Evolutionary conservation across 495 filamentous ascomycete species (phyloP), one percentile per base, ranked within the genome.

Genomic region (Mytilinidion resinicola): DNA sequence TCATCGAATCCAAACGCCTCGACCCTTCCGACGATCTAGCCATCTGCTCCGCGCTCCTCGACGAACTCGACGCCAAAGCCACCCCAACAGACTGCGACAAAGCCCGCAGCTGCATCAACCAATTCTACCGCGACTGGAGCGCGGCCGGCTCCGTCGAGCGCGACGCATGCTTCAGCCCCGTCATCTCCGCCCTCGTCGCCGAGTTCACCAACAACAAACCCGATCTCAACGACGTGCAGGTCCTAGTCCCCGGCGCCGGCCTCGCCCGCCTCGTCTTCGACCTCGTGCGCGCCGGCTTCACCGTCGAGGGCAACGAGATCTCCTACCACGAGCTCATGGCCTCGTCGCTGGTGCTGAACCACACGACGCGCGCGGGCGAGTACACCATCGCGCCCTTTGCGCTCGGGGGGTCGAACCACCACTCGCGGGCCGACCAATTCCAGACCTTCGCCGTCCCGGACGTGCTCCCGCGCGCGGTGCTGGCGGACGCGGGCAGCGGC

Each of bases 81-180:
- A 76, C 36, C 82, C 90, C 19, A 73, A 59, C 20, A 1, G 59
- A 66, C 34, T 64, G 95, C 48, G 90, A 93, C 64, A 99, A 96
- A 71, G 93, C 91, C 15, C 80, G 87, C 60, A 92, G 88, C 51
- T 96, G 90, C 7, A 77, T 99, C 50, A 80, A 90, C 19, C 93
- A 99, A 68, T 88, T 99, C 66, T 96, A 90, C 68, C 88, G 93
- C 6, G 93, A 99, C 70, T 99, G 93, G 93, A 90, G 88, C 41
- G 78, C 77, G 9, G 91, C 88, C 64, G 93, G 92, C 3, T 72
- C 69, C 17, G 54, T 68, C 0, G 93, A 99, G 73, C 78, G 95
- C 5, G 74, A 81, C 4, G 83, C 82, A 9, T 91, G 85, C 70
- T 92, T 90, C 69, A 77, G 74, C 1, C 89, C 88, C 0, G 78